Evolutionary conservation across 331 rosid species (phyloP), one percentile per base, ranked within the genome.

Genomic region (Spiraea crenata): DNA sequence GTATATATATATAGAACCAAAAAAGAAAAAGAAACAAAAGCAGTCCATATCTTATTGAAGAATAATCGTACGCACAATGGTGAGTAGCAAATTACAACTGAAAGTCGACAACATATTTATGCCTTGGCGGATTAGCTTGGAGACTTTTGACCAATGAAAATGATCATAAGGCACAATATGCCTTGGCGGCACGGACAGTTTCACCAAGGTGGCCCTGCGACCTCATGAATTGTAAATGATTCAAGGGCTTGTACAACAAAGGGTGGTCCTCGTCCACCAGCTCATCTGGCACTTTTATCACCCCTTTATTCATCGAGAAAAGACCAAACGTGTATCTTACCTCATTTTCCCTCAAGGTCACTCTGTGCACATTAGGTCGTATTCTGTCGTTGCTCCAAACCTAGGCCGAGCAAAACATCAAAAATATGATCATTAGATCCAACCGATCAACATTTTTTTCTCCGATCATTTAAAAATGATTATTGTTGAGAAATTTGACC

Each of bases 371-470:
- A 16, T 40, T 17, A 19, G 70, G 40, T 46, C 50, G 49, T 20
- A 65, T 46, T 46, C 57, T 45, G 19, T 65, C 31, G 20, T 65
- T 65, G 55, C 70, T 46, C 70, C 70, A 65, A 44, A 65, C 25
- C 59, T 54, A 54, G 7, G 1, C 10, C 1, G 13, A 54, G 13
- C 17, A 19, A 54, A 25, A 2, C 31, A 25, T 25, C 1, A 25
- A 25, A 25, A 25, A 25, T 25, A 25, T 25, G 2, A 25, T 25
- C 1, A 25, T 25, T 25, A 25, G 31, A 25, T 25, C 2, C 31
- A 25, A 25, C 31, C 31, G 31, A 25, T 1, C 1, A 25, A 25
- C 31, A 25, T 25, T 25, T 0, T 25, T 25, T 25, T 25, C 31
- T 25, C 31, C 31, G 2, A 25, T 25, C 31, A 25, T 0, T 25